phyloP scores from a whole-genome alignment of 2,329 filamentous ascomycete genomes.

The Aspergillus alliaceus region DNA sequence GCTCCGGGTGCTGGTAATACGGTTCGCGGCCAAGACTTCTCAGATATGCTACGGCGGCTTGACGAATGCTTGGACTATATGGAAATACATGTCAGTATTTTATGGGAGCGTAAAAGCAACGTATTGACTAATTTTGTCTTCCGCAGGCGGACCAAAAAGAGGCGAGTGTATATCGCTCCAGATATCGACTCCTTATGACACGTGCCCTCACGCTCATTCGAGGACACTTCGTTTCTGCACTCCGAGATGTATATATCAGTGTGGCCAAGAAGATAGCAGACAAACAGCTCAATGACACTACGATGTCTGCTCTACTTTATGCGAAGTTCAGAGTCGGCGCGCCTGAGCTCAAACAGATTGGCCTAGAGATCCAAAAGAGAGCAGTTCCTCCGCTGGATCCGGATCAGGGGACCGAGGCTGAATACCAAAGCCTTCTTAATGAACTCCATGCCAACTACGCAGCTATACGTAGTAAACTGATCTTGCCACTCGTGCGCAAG shows the following conservation, averaged over 20 bases:
- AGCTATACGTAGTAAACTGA: constrained; percentile 57
- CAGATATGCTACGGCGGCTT: constrained; percentile 81
- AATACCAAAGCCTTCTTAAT: constrained; percentile 66
- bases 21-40: constrained; percentile 80
- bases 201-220: constrained; percentile 66
- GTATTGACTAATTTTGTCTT: constrained; percentile 15
- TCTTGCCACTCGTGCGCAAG: constrained; percentile 62
- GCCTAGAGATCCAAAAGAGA: constrained; percentile 67
- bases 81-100: constrained; percentile 69
- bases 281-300: constrained; percentile 69
- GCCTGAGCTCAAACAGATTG: constrained; percentile 64
- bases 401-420: constrained; percentile 58
- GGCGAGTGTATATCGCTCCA: constrained; percentile 80
- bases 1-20: constrained; percentile 84
- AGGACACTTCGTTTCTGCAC: constrained; percentile 64
- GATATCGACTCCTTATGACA: constrained; percentile 79
- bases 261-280: constrained; percentile 65
- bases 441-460: constrained; percentile 66
- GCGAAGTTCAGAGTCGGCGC: constrained; percentile 70
- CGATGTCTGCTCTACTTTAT: constrained; percentile 69
- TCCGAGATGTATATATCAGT: constrained; percentile 62
- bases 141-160: constrained; percentile 77
- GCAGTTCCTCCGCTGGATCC: constrained; percentile 61
- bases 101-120: background rate
- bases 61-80: constrained; percentile 93